These are phyloP conservation scores for Tubosaeta sp. DNA, from an alignment of 768 basidiomycete genomes.

Conservation along the genomic window DNA sequence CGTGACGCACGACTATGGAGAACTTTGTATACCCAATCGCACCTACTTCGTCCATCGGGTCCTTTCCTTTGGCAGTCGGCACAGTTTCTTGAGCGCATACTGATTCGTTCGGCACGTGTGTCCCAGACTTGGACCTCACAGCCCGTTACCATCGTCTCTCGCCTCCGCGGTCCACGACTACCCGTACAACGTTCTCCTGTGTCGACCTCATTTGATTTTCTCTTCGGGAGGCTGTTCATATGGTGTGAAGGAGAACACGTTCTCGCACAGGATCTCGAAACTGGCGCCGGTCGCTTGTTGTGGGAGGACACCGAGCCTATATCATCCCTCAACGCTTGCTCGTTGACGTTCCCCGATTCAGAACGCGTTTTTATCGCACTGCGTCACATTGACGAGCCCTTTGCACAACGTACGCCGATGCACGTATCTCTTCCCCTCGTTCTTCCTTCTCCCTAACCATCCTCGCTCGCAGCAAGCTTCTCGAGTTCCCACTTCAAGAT, in stretches of 20 bases:
- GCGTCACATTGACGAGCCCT: slow-evolving; percentile 13
- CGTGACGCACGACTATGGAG: slow-evolving; percentile 18
- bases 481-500: slow-evolving; percentile 18
- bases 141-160: slow-evolving; percentile 8
- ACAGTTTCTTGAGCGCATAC: slow-evolving; percentile 14
- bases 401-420: slow-evolving; percentile 18
- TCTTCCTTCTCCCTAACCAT: slow-evolving; percentile 5
- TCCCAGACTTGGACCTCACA: slow-evolving; percentile 20
- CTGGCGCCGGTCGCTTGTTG: slow-evolving; percentile 16
- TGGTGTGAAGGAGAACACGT: slow-evolving; percentile 20
- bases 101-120: slow-evolving; percentile 16
- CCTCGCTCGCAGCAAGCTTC: slow-evolving; percentile 13
- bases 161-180: slow-evolving; percentile 15
- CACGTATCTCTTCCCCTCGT: slow-evolving; percentile 1
- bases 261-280: slow-evolving; percentile 19
- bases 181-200: slow-evolving; percentile 5
- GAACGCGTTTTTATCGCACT: slow-evolving; percentile 19
- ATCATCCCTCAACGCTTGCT: slow-evolving; percentile 20
- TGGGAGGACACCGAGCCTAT: slow-evolving; percentile 11
- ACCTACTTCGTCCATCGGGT: slow-evolving; percentile 18
- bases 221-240: slow-evolving; percentile 22
- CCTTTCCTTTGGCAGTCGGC: slow-evolving; percentile 21
- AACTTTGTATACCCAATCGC: slow-evolving; percentile 12
- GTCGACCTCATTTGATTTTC: slow-evolving; percentile 19
- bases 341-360: slow-evolving; percentile 13